Conservation (phyloP, 2,329 filamentous ascomycete species). For the Annulohypoxylon truncatum region DNA sequence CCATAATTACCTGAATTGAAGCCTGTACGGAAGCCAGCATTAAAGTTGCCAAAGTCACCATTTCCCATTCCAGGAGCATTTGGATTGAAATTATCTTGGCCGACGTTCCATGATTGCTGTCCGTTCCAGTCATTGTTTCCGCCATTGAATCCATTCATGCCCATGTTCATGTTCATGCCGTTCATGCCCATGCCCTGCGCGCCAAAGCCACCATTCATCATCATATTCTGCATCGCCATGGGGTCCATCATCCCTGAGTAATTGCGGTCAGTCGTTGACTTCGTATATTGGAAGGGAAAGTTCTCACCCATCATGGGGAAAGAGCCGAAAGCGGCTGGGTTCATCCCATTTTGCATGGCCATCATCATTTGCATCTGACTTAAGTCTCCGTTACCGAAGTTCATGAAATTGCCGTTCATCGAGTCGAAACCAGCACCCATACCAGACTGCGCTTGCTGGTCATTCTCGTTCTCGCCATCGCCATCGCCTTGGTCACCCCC, state of each 20-base stretch:
- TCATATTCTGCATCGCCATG: slow-evolving; percentile 78
- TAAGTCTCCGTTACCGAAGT: slow-evolving; percentile 73
- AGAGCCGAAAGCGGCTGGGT: slow-evolving; percentile 63
- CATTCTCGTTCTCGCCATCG: slow-evolving; percentile 49
- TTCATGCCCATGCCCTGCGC: slow-evolving; percentile 79
- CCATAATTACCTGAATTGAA: slow-evolving; percentile 86
- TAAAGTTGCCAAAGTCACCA: slow-evolving; percentile 84
- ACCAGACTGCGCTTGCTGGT: slow-evolving; percentile 47
- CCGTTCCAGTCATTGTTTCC: slow-evolving; percentile 82
- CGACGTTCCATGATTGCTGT: slow-evolving; percentile 85
- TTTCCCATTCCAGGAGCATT: slow-evolving; percentile 83
- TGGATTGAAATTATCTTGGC: slow-evolving; percentile 91
- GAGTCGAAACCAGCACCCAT: slow-evolving; percentile 51
- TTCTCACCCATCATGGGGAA: slow-evolving; percentile 86
- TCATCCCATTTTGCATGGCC: slow-evolving; percentile 78
- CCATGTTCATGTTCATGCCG: slow-evolving; percentile 83
- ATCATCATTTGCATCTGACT: slow-evolving; percentile 86
- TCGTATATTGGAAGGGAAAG: slow-evolving; percentile 21
- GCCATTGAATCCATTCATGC: slow-evolving; percentile 75
- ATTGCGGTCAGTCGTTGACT: slow-evolving; percentile 46
- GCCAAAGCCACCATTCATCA: slow-evolving; percentile 82
- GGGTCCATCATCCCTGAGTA: slow-evolving; percentile 85
- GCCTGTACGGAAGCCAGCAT: slow-evolving; percentile 81
- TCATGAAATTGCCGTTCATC: slow-evolving; percentile 67
- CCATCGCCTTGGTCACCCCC: slow-evolving; percentile 48